These are phyloP conservation scores for Mucuna pruriens DNA, from an alignment of 306 rosid species.

Conservation along the genomic window DNA sequence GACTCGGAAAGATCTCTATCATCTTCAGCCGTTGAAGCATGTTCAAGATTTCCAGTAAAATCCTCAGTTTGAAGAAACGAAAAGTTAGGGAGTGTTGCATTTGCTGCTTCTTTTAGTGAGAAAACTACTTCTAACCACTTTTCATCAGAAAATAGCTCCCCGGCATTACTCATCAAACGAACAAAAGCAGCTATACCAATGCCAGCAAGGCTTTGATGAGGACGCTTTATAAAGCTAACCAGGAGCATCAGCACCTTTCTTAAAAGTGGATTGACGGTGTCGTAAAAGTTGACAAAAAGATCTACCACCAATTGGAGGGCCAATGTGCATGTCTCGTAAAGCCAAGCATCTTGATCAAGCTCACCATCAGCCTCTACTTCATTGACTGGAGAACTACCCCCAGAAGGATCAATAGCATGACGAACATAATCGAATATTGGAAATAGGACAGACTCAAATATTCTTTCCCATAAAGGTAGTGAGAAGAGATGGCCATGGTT, in stretches of 20 bases:
- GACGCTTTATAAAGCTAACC: constrained; percentile 93
- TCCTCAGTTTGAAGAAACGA: constrained; percentile 62
- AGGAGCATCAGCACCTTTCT: constrained; percentile 87
- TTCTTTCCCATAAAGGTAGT: constrained; percentile 88
- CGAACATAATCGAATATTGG: constrained; percentile 97
- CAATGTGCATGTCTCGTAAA: constrained; percentile 98
- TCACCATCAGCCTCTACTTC: constrained; percentile 63
- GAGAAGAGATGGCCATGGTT: constrained; percentile 98
- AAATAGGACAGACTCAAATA: constrained; percentile 93
- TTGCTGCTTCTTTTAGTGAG: constrained; percentile 86
- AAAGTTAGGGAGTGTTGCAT: constrained; percentile 86
- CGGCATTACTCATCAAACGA: constrained; percentile 96
- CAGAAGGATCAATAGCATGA: constrained; percentile 96
- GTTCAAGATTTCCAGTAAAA: constrained; percentile 47
- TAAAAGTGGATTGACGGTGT: constrained; percentile 90
- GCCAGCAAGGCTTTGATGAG: constrained; percentile 99
- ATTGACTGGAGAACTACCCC: constrained; percentile 58
- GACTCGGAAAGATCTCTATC: constrained; percentile 57
- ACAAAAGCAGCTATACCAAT: constrained; percentile 99
- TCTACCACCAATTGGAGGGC: constrained; percentile 97
- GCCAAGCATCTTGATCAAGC: constrained; percentile 95
- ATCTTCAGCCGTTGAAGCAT: constrained; percentile 50
- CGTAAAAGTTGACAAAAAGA: constrained; percentile 91
- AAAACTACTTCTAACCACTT: constrained; percentile 97
- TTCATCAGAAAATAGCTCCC: constrained; percentile 86